These are phyloP conservation scores for Aphanomyces euteiches DNA, from an alignment of 352 stramenopile species.

Conservation along the genomic window DNA sequence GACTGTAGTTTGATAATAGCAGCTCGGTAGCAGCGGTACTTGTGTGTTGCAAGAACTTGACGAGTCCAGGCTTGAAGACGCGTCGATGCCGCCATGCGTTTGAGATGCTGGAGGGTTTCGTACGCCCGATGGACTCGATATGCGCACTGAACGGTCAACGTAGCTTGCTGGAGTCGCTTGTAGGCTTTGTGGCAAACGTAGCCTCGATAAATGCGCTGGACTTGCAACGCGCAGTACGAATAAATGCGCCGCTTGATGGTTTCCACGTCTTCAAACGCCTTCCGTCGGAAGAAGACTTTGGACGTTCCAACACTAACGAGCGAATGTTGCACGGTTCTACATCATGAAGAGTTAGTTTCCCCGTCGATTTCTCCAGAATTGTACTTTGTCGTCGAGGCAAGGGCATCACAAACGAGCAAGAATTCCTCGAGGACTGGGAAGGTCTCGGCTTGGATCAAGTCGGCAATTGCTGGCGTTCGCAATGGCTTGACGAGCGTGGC, in stretches of 20 bases:
- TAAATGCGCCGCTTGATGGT: conserved; percentile 36
- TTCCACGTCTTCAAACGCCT: conserved; percentile 91
- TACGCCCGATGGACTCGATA: conserved; percentile 44
- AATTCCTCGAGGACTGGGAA: conserved; percentile 14
- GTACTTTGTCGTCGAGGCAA: background rate
- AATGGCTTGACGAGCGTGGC: background rate
- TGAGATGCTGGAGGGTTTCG: background rate
- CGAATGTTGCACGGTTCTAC: conserved; percentile 29
- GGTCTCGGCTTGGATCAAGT: conserved; percentile 2
- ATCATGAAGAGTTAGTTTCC: background rate
- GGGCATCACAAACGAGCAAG: conserved; percentile 6
- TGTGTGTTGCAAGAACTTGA: conserved; percentile 43
- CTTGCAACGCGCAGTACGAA: conserved; percentile 9
- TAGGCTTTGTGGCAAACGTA: conserved; percentile 31
- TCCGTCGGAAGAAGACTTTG: conserved; percentile 93
- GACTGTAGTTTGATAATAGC: conserved; percentile 47
- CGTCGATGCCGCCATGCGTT: background rate
- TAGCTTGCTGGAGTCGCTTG: conserved; percentile 36
- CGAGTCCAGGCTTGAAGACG: conserved; percentile 30
- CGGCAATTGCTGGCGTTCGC: background rate
- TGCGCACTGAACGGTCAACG: conserved; percentile 49
- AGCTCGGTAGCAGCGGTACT: conserved; percentile 39
- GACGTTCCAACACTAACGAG: conserved; percentile 83
- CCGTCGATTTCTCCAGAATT: background rate
- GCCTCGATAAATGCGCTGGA: conserved; percentile 22